Conservation (phyloP, 192 early-diverging fungal genomes). For the Coemansia sp. region DNA sequence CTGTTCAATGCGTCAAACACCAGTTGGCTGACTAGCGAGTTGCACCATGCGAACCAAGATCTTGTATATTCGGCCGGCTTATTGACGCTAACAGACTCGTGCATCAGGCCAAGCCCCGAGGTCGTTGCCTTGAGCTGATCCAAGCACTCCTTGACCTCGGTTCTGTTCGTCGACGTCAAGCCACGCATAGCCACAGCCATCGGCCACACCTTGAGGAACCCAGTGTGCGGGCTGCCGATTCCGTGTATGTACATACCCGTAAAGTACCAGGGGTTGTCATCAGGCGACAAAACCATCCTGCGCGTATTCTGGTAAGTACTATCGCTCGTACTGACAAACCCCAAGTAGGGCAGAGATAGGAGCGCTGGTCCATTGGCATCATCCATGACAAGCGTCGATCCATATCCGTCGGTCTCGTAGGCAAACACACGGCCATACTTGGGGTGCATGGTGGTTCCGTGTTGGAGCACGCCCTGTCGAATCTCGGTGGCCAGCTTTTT, state of each 20-base stretch:
- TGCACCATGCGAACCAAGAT: constrained; percentile 54
- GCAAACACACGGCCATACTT: constrained; percentile 62
- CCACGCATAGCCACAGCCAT: constrained; percentile 64
- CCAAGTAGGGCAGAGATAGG: constrained; percentile 63
- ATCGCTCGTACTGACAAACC: constrained; percentile 57
- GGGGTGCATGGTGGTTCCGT: constrained; percentile 58
- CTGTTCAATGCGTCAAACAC: constrained; percentile 36
- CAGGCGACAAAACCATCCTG: constrained; percentile 56
- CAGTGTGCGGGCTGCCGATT: constrained; percentile 65
- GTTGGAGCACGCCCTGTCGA: constrained; percentile 53
- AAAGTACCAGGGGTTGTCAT: constrained; percentile 70
- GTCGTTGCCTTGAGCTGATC: constrained; percentile 58
- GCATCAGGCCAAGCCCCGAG: constrained; percentile 63
- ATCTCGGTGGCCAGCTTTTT: constrained; percentile 53
- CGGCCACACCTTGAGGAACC: constrained; percentile 66
- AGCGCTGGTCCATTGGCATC: constrained; percentile 72
- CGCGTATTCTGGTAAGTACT: constrained; percentile 63
- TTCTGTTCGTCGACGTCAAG: constrained; percentile 50
- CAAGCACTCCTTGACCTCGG: constrained; percentile 60
- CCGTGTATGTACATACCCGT: constrained; percentile 56
- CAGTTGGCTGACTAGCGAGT: constrained; percentile 40
- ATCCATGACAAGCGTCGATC: constrained; percentile 66
- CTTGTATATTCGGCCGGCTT: constrained; percentile 38
- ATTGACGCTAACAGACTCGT: constrained; percentile 63
- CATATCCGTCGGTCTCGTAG: constrained; percentile 74